These are phyloP conservation scores for Coccomyxa sp. DNA, from an alignment of 139 green algal species.

Conservation along the genomic window DNA sequence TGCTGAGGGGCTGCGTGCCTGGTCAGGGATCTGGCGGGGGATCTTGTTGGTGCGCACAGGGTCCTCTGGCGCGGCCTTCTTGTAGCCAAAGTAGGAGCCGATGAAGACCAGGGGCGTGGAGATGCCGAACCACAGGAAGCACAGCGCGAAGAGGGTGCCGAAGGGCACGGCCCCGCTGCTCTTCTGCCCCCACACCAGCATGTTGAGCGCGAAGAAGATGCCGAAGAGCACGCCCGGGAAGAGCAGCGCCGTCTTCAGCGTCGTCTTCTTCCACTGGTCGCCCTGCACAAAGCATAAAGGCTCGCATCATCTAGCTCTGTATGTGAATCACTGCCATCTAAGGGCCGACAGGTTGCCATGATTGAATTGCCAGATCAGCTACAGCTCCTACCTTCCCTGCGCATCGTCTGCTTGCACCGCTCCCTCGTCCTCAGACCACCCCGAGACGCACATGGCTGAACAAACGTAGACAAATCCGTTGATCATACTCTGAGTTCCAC, in stretches of 20 bases:
- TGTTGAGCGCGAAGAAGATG: conserved; percentile 94
- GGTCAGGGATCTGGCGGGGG: conserved; percentile 93
- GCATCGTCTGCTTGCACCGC: too few relatives aligned
- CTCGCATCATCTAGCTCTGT: too few relatives aligned
- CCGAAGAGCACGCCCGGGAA: conserved; percentile 86
- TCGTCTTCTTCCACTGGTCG: conserved; percentile 84
- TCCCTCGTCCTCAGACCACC: background rate
- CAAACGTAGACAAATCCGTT: too few relatives aligned
- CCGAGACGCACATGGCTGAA: background rate
- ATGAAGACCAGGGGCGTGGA: conserved; percentile 94
- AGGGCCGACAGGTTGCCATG: too few relatives aligned
- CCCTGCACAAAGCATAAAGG: conserved; percentile 48
- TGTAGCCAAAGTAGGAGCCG: conserved; percentile 95
- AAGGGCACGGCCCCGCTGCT: conserved; percentile 92
- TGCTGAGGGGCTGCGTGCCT: conserved; percentile 27
- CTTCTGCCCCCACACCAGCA: conserved; percentile 92
- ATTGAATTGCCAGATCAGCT: too few relatives aligned
- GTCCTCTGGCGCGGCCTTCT: conserved; percentile 75
- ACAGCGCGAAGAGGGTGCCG: conserved; percentile 92
- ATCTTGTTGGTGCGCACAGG: conserved; percentile 99
- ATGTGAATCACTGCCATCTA: too few relatives aligned
- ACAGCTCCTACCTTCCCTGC: too few relatives aligned
- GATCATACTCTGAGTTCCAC: too few relatives aligned
- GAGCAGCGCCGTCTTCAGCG: conserved; percentile 85
- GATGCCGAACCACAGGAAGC: conserved; percentile 98